Evolutionary conservation across 2,329 filamentous ascomycete genomes (phyloP), one percentile per base, ranked within the genome.

Genomic region (Clathrospora elynae): DNA sequence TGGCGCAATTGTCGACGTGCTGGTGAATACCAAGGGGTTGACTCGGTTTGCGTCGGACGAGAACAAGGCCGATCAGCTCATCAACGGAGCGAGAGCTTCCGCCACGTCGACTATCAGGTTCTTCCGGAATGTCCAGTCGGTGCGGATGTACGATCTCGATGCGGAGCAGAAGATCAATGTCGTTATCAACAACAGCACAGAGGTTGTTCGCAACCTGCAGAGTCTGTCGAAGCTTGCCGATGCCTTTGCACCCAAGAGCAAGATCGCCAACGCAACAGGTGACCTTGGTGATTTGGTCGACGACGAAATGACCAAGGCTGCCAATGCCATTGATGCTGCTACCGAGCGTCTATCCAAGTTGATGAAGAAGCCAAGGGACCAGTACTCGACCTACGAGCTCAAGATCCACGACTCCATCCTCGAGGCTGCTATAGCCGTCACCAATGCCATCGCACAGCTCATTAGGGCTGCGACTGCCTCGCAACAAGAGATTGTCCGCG

Each of bases 381-480:
- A 88, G 9, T 97, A 92, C 77, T 91, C 90, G 5, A 96, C 92
- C 0, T 97, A 97, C 72, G 92, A 97, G 73, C 82, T 99, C 52
- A 90, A 88, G 70, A 95, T 99, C 59, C 90, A 96, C 74, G 93
- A 97, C 68, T 88, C 87, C 1, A 97, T 99, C 55, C 79, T 99
- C 33, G 90, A 95, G 61, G 91, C 93, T 5, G 93, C 93, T 2
- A 86, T 90, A 62, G 90, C 91, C 2, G 90, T 99, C 55, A 97
- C 93, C 4, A 91, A 86, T 57, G 93, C 93, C 24, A 97, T 99
- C 62, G 88, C 89, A 0, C 86, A 89, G 67, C 82, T 99, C 44
- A 97, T 99, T 78, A 92, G 93, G 72, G 93, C 93, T 1, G 93
- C 93, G 5, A 95, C 92, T 0, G 84, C 81, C 12, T 95, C 92